phyloP scores from a whole-genome alignment of 108 stramenopile genomes.

The Conticribra weissflogii region DNA sequence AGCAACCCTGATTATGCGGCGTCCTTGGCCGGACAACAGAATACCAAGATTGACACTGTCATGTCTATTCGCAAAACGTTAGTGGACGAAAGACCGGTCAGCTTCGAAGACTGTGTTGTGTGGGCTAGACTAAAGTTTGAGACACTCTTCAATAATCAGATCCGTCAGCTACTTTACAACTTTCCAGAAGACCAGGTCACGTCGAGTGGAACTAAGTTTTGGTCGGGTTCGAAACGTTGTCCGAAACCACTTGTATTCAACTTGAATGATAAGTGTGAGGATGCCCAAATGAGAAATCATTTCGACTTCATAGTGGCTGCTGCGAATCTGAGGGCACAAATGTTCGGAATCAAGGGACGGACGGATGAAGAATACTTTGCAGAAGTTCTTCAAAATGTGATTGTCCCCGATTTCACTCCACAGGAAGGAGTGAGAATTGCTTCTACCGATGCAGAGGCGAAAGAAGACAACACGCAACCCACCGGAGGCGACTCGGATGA shows the following conservation, averaged over 20 bases:
- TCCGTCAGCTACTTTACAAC: slow-evolving; percentile 94
- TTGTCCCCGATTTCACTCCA: slow-evolving; percentile 94
- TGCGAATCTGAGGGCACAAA: slow-evolving; percentile 93
- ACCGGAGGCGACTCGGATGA: slow-evolving; percentile 65
- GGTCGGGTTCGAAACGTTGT: slow-evolving; percentile 96
- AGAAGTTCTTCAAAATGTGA: slow-evolving; percentile 79
- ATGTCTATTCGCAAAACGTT: slow-evolving; percentile 79
- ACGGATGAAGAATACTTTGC: slow-evolving; percentile 83
- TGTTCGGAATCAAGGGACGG: slow-evolving; percentile 90
- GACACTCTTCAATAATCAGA: slow-evolving; percentile 92
- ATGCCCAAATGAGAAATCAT: slow-evolving; percentile 92
- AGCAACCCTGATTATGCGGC: slow-evolving; percentile 72
- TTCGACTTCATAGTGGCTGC: slow-evolving; percentile 93
- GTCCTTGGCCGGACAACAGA: slow-evolving; percentile 85
- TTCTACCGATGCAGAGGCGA: slow-evolving; percentile 92
- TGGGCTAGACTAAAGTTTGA: slow-evolving; percentile 97
- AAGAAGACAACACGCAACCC: slow-evolving; percentile 48
- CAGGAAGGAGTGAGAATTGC: slow-evolving; percentile 96
- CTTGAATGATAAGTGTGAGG: slow-evolving; percentile 75
- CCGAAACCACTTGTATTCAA: slow-evolving; percentile 91
- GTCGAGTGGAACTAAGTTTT: slow-evolving; percentile 90
- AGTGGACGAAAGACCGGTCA: slow-evolving; percentile 85
- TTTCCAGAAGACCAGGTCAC: slow-evolving; percentile 96
- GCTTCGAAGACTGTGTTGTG: slow-evolving; percentile 93
- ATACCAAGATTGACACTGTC: slow-evolving; percentile 91